phyloP scores from a whole-genome alignment of 2,329 filamentous ascomycete genomes.

The Trematosphaeria pertusa region DNA sequence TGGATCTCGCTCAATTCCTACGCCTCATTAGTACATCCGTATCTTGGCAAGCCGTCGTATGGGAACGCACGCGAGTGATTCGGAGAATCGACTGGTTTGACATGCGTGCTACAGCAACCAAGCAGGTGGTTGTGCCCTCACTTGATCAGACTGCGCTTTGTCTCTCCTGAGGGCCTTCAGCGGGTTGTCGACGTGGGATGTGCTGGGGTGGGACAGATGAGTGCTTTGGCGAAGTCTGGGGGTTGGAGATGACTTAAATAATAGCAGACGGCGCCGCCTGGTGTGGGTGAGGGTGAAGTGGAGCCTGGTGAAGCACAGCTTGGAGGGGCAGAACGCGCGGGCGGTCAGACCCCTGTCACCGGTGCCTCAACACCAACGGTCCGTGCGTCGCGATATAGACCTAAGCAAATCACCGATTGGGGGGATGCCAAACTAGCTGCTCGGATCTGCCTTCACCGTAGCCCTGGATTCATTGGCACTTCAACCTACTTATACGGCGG shows the following conservation, averaged over 20 bases:
- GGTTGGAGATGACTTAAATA: too few species aligned
- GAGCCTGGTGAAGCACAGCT: constrained; percentile 19
- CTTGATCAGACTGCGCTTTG: neutral
- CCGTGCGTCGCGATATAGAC: constrained; percentile 3
- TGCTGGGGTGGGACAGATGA: too few species aligned
- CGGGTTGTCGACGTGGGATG: too few species aligned
- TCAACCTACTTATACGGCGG: too few species aligned
- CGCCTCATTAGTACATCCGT: constrained; percentile 17
- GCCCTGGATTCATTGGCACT: neutral
- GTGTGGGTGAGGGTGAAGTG: constrained; percentile 9
- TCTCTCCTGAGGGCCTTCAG: too few species aligned
- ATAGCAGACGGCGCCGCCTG: constrained; percentile 12
- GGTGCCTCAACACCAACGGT: constrained; percentile 7
- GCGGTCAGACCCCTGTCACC: constrained; percentile 13
- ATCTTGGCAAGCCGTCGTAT: constrained; percentile 3
- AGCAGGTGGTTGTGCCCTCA: neutral
- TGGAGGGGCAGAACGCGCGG: constrained; percentile 23
- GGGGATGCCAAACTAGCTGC: neutral
- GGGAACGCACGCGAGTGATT: constrained; percentile 74
- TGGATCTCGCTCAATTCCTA: constrained; percentile 89
- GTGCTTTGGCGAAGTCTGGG: too few species aligned
- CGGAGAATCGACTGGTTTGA: constrained; percentile 87
- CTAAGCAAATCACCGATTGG: too few species aligned
- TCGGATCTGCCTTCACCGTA: neutral
- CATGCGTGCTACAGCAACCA: constrained; percentile 54